Evolutionary conservation across 164 flowering plant genomes (phyloP).

Genomic region (Tetrastigma voinierianum): DNA sequence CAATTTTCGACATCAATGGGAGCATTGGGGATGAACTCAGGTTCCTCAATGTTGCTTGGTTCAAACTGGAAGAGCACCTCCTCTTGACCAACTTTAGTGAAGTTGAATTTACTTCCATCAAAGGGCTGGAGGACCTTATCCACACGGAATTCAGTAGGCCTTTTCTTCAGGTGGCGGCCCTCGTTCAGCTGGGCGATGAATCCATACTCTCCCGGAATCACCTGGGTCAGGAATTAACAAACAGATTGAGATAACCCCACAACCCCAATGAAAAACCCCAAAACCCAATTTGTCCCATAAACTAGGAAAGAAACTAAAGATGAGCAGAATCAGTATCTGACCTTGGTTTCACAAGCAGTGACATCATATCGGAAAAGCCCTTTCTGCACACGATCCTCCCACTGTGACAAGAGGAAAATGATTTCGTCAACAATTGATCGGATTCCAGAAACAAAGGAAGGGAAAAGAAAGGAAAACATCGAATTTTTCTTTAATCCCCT

Average conservation of each 20-base stretch:
- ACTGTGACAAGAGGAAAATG: conserved; percentile 21
- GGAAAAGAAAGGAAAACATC: no score
- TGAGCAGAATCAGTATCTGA: conserved; percentile 7
- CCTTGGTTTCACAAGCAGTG: conserved; percentile 76
- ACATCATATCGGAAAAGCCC: conserved; percentile 77
- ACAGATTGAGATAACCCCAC: not conserved
- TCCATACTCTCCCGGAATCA: conserved; percentile 52
- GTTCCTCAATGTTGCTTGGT: conserved; percentile 41
- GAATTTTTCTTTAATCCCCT: not conserved
- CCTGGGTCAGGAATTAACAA: conserved; percentile 32
- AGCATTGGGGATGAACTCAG: conserved; percentile 47
- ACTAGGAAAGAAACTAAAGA: not conserved
- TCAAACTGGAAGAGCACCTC: conserved; percentile 72
- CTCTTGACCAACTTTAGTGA: conserved; percentile 75
- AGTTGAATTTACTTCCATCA: conserved; percentile 73
- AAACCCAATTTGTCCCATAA: not conserved
- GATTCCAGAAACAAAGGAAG: no score
- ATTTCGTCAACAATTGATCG: no score
- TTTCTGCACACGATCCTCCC: conserved; percentile 69
- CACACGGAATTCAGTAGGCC: conserved; percentile 72
- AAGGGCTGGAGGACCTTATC: conserved; percentile 74
- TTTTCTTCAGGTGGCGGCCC: conserved; percentile 65
- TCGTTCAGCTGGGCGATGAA: conserved; percentile 66
- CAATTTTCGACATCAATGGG: conserved; percentile 48
- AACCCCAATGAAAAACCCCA: not conserved